Base-by-base conservation (phyloP, 148 eudicot species). In the Rhododendron kiyosumense region DNA sequence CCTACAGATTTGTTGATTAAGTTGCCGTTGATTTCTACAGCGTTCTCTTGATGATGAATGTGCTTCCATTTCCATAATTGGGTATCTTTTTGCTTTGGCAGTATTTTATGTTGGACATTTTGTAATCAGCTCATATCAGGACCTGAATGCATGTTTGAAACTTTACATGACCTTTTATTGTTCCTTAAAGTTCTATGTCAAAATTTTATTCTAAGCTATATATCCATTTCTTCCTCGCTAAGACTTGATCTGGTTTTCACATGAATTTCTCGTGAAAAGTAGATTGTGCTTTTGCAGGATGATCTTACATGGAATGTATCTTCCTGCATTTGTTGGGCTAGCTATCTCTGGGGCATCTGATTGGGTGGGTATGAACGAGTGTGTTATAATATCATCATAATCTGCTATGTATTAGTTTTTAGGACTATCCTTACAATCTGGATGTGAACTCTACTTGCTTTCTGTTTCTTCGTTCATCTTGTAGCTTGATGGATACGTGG, bases 401-500 rank as follows among this genome's bases (percentile, higher is more conserved):
- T 57, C 0, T 22, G 20, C 22, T 5, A 34, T 6, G 36, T 54
- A 38, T 1, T 63, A 63, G 34, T 28, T 9, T 67, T 67, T 26
- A 69, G 75, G 32, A 28, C 73, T 69, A 69, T 69, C 15, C 14
- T 69, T 65, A n/a, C 71, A n/a, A 65, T 52, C 67, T 71, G 41
- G 36, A 43, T 28, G 12, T 36, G 20, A 12, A 14, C 49, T 34
- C 15, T 38, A 36, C 10, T 26, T 28, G 24, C 17, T 38, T 84
- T 74, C 3, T 59, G 7, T 52, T 1, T 22, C 81, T 82, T 43
- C 46, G 24, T 82, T 86, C 61, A 88, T 86, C 75, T 82, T 93
- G 86, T 89, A 97, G 99, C 93, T 97, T 87, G 99, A 97, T 91
- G 99, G 99, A 79, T 95, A 78, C 82, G 85, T 97, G 59, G 99